Conservation (phyloP, 2,329 filamentous ascomycete species). For the Colletotrichum siamense region DNA sequence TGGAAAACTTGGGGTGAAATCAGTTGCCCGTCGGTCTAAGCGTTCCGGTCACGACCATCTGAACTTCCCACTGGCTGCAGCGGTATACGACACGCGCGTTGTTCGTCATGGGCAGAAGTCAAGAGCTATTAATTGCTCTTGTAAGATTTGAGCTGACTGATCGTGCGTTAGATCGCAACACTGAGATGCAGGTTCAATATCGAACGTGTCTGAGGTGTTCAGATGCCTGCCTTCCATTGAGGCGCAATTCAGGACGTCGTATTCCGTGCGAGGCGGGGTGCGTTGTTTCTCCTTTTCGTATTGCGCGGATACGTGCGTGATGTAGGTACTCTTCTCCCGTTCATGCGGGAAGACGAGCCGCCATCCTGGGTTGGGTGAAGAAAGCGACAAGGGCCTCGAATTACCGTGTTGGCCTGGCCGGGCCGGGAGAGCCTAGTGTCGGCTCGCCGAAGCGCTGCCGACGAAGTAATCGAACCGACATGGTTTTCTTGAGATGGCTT, state of each 20-base stretch:
- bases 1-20: conserved; percentile 19
- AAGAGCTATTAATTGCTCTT: not conserved
- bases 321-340: not conserved
- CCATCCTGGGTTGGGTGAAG: not conserved
- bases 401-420: not conserved
- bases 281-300: not conserved
- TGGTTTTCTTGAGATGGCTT: not conserved
- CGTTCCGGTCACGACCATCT: conserved; percentile 4
- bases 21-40: not conserved
- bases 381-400: not conserved
- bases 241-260: not conserved
- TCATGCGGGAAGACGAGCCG: not conserved
- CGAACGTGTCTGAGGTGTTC: conserved; percentile 2
- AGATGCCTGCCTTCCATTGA: not conserved
- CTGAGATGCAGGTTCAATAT: not conserved
- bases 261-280: not conserved
- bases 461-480: not conserved
- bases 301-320: not conserved
- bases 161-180: not conserved
- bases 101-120: not conserved
- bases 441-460: not conserved
- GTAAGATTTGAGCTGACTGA: not conserved
- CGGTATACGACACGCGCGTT: not conserved
- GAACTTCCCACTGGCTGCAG: conserved; percentile 6
- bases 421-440: not conserved